Conservation (phyloP, 257 asterid genomes). For the Solanum piurae region DNA sequence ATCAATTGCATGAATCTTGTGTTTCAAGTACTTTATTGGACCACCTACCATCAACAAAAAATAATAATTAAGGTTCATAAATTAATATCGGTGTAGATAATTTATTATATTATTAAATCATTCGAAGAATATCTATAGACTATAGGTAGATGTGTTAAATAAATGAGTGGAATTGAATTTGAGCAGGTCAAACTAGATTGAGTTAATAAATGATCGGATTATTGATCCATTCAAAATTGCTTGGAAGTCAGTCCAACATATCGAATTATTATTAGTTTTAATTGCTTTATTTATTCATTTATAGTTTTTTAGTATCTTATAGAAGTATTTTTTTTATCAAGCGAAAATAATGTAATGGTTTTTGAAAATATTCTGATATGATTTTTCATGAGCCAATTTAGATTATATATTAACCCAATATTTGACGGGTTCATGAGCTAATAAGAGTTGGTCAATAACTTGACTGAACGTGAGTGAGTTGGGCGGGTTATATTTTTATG, state of each 20-base stretch:
- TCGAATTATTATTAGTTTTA: background rate
- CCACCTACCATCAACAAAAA: background rate
- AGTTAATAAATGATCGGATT: background rate
- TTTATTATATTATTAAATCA: background rate
- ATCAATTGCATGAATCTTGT: conserved; percentile 19
- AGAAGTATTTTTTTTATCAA: background rate
- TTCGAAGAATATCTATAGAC: background rate
- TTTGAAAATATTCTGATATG: background rate
- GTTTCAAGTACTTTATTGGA: conserved; percentile 19
- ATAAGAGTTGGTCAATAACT: background rate
- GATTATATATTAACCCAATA: background rate
- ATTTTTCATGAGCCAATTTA: background rate
- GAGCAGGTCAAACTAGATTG: too few species aligned
- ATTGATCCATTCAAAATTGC: background rate
- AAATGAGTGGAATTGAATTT: background rate
- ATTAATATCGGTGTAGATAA: background rate
- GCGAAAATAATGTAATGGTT: too few species aligned
- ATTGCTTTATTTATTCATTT: background rate
- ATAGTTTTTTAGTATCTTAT: background rate
- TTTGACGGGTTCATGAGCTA: background rate
- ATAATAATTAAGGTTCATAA: background rate
- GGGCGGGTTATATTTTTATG: background rate
- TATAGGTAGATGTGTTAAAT: background rate
- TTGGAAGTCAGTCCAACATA: background rate
- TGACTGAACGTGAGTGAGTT: background rate